A percentile compares a stretch with the other conserved stretches of the same genome.
Conservation (phyloP, 1,284 basidiomycete genomes). For the Stygiomarasmius scandens region DNA sequence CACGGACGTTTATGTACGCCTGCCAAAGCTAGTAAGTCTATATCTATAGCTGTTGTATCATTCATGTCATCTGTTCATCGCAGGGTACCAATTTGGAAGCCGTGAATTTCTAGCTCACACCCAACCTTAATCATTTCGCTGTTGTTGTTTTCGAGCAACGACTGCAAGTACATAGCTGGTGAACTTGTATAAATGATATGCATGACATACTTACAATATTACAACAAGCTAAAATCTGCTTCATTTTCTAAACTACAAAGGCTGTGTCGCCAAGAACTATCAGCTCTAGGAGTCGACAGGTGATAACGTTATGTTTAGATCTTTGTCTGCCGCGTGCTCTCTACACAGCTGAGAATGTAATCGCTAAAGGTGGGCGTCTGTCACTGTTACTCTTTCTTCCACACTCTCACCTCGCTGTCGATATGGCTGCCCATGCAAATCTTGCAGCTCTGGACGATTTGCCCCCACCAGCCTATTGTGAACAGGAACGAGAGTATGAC, state of each 20-base stretch:
- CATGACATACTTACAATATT: no score
- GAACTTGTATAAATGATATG: background rate
- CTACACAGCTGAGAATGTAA: background rate
- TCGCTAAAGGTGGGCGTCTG: background rate
- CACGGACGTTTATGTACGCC: slow-evolving; percentile 78
- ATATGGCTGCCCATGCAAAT: no score
- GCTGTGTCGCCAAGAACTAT: background rate
- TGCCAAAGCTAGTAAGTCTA: slow-evolving; percentile 76
- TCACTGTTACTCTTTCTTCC: background rate
- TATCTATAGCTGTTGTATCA: background rate
- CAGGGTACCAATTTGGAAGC: slow-evolving; percentile 63
- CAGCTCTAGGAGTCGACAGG: background rate
- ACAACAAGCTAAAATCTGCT: background rate
- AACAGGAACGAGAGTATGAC: slow-evolving; percentile 58
- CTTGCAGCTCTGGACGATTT: no score
- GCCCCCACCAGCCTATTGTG: slow-evolving; percentile 51
- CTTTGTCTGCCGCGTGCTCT: slow-evolving; percentile 3
- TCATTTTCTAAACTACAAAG: background rate
- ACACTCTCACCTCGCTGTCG: background rate
- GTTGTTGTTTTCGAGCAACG: background rate
- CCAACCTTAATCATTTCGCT: background rate
- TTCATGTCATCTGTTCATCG: slow-evolving; percentile 2
- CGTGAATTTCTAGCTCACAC: slow-evolving; percentile 7
- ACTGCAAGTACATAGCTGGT: background rate
- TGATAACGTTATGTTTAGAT: background rate